Evolutionary conservation across 106 monocot genomes (phyloP), one percentile per base, ranked within the genome.

Genomic region (Chionographis japonica): DNA sequence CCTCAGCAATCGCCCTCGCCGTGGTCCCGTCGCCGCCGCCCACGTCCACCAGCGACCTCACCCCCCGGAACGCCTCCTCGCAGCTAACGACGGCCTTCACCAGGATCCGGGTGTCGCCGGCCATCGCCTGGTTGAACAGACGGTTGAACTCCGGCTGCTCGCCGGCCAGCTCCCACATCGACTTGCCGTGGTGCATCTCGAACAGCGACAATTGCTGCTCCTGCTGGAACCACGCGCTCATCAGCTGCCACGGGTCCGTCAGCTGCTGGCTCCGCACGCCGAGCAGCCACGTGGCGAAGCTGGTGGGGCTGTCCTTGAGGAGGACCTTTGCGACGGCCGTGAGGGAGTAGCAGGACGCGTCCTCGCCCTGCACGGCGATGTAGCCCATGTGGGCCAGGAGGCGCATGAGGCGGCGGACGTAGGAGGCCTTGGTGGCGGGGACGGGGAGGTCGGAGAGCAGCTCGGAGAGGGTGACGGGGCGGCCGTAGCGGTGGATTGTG

Each of bases 401-500:
- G 27, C 67, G 61, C 72, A 78, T 58, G 61, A 78, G 20, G 58
- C 78, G 78, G 40, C 49, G 61, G 55, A 69, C 60, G 16, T 16
- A n/a, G 61, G 38, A 0, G 40, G 42, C 51, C 13, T 58, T 58
- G 54, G 56, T 13, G 16, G 58, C 43, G 2, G 77, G 58, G 41
- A 65, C 40, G 7, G 66, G 60, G 10, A 72, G 50, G 40, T 46
- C 8, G 37, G 70, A 12, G 37, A 58, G 52, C 41, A 78, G 66
- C 3, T 55, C 61, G 41, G 63, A 39, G 27, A 67, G 54, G 56
- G 72, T 15, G 27, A 72, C 59, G 58, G 78, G 40, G n/a, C 53
- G 53, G 72, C 67, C 72, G 38, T 66, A 65, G 59, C 52, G 1
- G 63, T 61, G 60, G 37, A 78, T 59, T 52, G 15, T 40, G 40